Evolutionary conservation across 2,329 filamentous ascomycete genomes (phyloP).

Genomic region (Aspergillus quadrilineatus): DNA sequence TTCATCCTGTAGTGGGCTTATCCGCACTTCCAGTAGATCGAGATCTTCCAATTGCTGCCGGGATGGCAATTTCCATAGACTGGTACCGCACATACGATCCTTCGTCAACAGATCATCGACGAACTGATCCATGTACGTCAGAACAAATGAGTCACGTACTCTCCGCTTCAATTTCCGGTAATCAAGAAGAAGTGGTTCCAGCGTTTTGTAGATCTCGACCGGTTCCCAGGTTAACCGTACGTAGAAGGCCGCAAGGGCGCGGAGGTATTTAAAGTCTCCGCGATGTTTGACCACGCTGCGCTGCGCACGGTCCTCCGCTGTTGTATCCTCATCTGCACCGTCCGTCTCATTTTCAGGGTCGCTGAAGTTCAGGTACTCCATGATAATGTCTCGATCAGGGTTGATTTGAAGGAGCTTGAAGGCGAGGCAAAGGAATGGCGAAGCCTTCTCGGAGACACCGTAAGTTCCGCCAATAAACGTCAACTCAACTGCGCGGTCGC

Average conservation of each 20-base stretch:
- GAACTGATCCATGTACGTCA: slow-evolving; percentile 89
- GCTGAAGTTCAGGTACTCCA: slow-evolving; percentile 75
- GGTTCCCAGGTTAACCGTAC: slow-evolving; percentile 82
- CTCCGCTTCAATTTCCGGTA: slow-evolving; percentile 77
- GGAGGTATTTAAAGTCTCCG: slow-evolving; percentile 69
- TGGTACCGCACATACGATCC: slow-evolving; percentile 87
- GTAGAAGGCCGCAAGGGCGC: slow-evolving; percentile 88
- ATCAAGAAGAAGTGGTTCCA: slow-evolving; percentile 83
- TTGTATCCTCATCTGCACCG: slow-evolving; percentile 25
- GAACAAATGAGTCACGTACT: slow-evolving; percentile 68
- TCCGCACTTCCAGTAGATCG: slow-evolving; percentile 79
- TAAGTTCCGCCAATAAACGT: slow-evolving; percentile 84
- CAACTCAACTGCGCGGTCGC: slow-evolving; percentile 86
- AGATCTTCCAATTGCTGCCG: slow-evolving; percentile 82
- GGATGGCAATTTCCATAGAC: slow-evolving; percentile 84
- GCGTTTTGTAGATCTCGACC: slow-evolving; percentile 72
- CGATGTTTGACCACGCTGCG: slow-evolving; percentile 34
- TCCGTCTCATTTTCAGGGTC: slow-evolving; percentile 62
- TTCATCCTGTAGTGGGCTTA: slow-evolving; percentile 75
- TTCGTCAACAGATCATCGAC: slow-evolving; percentile 88
- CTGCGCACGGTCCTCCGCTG: slow-evolving; percentile 23
- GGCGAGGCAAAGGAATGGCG: slow-evolving; percentile 85
- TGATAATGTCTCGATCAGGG: slow-evolving; percentile 73
- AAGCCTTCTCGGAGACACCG: slow-evolving; percentile 78
- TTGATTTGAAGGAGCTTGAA: slow-evolving; percentile 92